Evolutionary conservation across 257 asterid genomes (phyloP), one percentile per base, ranked within the genome.

Genomic region (Fraxinus excelsior): DNA sequence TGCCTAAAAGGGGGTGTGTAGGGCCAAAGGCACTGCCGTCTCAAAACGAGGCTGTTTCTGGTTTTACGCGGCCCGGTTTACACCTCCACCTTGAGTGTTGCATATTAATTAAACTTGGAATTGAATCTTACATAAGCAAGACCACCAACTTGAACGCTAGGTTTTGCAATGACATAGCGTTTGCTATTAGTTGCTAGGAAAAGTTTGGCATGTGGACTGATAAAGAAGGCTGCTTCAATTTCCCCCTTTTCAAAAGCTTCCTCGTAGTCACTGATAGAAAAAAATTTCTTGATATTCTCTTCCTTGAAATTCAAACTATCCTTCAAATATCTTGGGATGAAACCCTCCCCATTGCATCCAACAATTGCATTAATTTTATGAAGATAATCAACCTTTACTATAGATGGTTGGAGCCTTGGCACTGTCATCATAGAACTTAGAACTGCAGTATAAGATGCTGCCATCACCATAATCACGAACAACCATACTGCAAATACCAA

Each of bases 151-250:
- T 85, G 86, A 85, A 70, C 76, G 38, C 70, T 82, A 32, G 84
- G 84, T 14, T 88, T 94, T 2, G 93, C 82, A 8, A 26, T 76
- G 21, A 79, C 78, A 78, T 88, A 88, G 29, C 67, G 67, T 37
- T 86, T 89, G 28, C 77, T 73, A 46, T 90, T 82, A 77, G 75
- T 66, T 0, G 88, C 82, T 2, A 89, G 87, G 80, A 90, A 90
- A 2, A 89, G 83, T 70, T 82, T 85, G 46, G 92, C 92, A 53
- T 90, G 90, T 0, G 95, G 95, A 34, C 82, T 81, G 18, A 82
- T 87, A n/a, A 90, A 78, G 80, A 92, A 92, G 18, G 93, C 96
- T 7, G 96, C 97, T 77, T 79, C 75, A 44, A 90, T 89, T n/a
- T 82, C 76, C 31, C 92, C 91, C 3, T 26, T 81, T 11, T 72